Conservation (phyloP, 1,139 yeast genomes). For the Kazachstania sp. region DNA sequence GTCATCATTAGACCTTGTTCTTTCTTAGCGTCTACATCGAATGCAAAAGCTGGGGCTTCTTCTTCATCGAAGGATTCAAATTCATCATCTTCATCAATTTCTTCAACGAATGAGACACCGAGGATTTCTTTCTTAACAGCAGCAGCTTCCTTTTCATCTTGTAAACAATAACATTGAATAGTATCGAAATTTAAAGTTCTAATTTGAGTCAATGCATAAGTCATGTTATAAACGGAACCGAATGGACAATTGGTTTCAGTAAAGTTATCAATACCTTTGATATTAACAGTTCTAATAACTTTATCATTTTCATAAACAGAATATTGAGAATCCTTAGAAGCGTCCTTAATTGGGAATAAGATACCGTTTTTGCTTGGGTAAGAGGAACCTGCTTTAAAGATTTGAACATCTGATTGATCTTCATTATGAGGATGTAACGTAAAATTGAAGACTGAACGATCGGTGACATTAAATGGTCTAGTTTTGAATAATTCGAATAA, state of each 20-base stretch:
- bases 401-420: slow-evolving; percentile 14
- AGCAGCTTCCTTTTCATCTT: slow-evolving; percentile 3
- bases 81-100: slow-evolving; percentile 7
- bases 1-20: slow-evolving; percentile 16
- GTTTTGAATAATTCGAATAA: slow-evolving; percentile 53
- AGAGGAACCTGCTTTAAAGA: slow-evolving; percentile 40
- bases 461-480: slow-evolving; percentile 49
- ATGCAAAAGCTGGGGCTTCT: neutral
- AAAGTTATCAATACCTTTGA: slow-evolving; percentile 30
- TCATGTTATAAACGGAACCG: slow-evolving; percentile 38
- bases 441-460: slow-evolving; percentile 43
- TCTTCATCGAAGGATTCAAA: slow-evolving; percentile 1
- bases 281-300: slow-evolving; percentile 36
- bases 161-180: slow-evolving; percentile 38
- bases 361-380: slow-evolving; percentile 21
- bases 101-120: slow-evolving; percentile 8
- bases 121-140: slow-evolving; percentile 3
- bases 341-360: slow-evolving; percentile 16
- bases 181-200: slow-evolving; percentile 42
- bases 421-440: slow-evolving; percentile 21
- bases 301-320: slow-evolving; percentile 49
- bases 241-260: slow-evolving; percentile 40
- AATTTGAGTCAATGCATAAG: slow-evolving; percentile 42
- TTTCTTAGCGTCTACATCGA: slow-evolving; percentile 14
- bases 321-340: slow-evolving; percentile 29